Conservation (phyloP, 495 filamentous ascomycete species). For the Parathielavia appendiculata region DNA sequence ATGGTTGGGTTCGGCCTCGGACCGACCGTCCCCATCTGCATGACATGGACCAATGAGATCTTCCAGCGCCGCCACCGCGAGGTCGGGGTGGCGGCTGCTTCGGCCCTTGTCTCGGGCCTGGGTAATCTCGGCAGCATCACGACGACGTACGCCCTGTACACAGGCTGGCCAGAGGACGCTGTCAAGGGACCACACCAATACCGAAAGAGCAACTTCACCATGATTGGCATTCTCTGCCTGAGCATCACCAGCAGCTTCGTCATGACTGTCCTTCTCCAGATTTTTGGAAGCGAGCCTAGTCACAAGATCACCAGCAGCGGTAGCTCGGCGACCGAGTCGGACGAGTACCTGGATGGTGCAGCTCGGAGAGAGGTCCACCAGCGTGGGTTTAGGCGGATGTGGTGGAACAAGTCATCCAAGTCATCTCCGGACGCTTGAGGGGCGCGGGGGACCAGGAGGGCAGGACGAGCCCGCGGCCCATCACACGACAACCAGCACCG, state of each 20-base stretch:
- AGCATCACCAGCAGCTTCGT: slow-evolving; percentile 66
- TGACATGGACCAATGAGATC: slow-evolving; percentile 89
- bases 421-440: neutral
- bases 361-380: slow-evolving; percentile 63
- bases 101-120: slow-evolving; percentile 76
- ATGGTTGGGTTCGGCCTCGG: slow-evolving; percentile 89
- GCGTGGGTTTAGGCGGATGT: slow-evolving; percentile 61
- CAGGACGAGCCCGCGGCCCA: slow-evolving; percentile 15
- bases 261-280: slow-evolving; percentile 61
- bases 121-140: slow-evolving; percentile 81
- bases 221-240: slow-evolving; percentile 76
- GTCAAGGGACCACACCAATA: slow-evolving; percentile 63
- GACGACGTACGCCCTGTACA: slow-evolving; percentile 85
- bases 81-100: slow-evolving; percentile 85
- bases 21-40: slow-evolving; percentile 85
- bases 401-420: slow-evolving; percentile 35
- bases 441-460: neutral
- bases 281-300: slow-evolving; percentile 54
- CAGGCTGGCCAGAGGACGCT: slow-evolving; percentile 74
- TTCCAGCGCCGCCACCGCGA: slow-evolving; percentile 87
- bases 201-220: slow-evolving; percentile 75
- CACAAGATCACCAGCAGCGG: slow-evolving; percentile 35
- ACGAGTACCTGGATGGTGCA: slow-evolving; percentile 61
- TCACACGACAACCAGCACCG: slow-evolving; percentile 13
- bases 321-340: slow-evolving; percentile 38